Base-by-base conservation (phyloP, 495 filamentous ascomycete genomes). In the Hypomontagnella monticulosa region DNA sequence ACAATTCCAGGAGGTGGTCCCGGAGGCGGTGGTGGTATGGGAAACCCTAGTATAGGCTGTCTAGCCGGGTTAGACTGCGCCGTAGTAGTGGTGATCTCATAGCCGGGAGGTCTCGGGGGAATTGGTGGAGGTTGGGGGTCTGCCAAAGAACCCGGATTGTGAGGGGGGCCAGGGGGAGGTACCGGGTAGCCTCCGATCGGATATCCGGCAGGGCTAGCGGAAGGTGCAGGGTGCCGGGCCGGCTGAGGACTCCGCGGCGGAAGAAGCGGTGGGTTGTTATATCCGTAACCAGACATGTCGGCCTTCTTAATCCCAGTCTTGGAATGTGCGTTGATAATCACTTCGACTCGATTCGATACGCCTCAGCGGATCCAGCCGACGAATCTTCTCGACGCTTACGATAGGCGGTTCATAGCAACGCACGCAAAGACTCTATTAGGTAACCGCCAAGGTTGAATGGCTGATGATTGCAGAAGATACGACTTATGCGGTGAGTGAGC, bases 41-140 rank as follows among this genome's bases (percentile, higher is more conserved):
- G 19, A 20, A 56, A 49, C 11, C 18, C 43, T 9, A 37, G 34
- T 18, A 34, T 33, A 5, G 15, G 48, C 12, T 53, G 61, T 54
- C 34, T 3, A 43, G n/a, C 42, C 27, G 51, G 12, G 43, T 33
- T 49, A 15, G 49, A 51, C 14, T 38, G 37, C 33, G 34, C 12
- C 4, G 38, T 48, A 33, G 36, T 4, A 7, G 19, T 43, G n/a
- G 1, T 53, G 10, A 41, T 57, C 15, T 67, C 69, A 42, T 59
- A 63, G 7, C 57, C 57, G 32, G 37, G 19, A 19, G 65, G 66
- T 36, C 69, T 65, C 37, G 64, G 69, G n/a, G 69, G 64, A 20
- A 68, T 32, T 4, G 57, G 60, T 30, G 61, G 69, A 41, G 65
- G 56, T 23, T 32, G 55, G 3, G 38, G 60, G 8, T 23, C 38